Conservation (phyloP, 2,329 filamentous ascomycete species). For the Cytospora piceicola region DNA sequence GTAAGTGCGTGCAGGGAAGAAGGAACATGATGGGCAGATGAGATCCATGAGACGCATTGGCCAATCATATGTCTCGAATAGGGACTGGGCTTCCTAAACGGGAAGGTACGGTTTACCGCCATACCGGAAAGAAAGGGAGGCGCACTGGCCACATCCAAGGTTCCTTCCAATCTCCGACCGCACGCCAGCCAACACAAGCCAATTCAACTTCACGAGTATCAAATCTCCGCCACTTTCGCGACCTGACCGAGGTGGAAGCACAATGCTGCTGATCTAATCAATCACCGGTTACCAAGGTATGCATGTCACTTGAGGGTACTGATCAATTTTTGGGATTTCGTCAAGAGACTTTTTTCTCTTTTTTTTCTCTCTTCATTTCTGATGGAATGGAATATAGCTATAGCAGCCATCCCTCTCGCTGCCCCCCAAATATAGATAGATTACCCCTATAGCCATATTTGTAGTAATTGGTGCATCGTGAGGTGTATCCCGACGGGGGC, state of each 20-base stretch:
- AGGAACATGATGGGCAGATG: not conserved
- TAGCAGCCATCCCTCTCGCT: conserved; percentile 24
- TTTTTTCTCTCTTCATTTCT: conserved; percentile 21
- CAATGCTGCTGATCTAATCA: not conserved
- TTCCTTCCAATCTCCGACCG: conserved; percentile 18
- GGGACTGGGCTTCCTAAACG: conserved; percentile 18
- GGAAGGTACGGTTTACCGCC: conserved; percentile 9
- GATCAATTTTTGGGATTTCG: not conserved
- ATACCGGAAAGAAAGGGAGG: not conserved
- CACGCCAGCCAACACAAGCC: conserved; percentile 17
- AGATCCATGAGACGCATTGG: not conserved
- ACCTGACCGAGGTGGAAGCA: not conserved
- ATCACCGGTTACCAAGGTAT: not conserved
- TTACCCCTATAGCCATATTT: conserved; percentile 23
- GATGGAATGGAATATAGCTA: conserved; percentile 22
- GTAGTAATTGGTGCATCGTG: conserved; percentile 17
- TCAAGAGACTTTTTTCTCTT: conserved; percentile 12
- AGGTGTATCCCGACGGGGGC: conserved; percentile 11
- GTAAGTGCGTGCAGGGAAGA: not conserved
- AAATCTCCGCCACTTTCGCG: conserved; percentile 15
- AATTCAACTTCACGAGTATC: conserved; percentile 22
- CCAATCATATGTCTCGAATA: not conserved
- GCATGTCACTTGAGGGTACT: not conserved
- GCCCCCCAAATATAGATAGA: conserved; percentile 17
- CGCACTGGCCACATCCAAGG: not conserved